phyloP scores from a whole-genome alignment of 352 stramenopile genomes.

The Phytophthora pisi region DNA sequence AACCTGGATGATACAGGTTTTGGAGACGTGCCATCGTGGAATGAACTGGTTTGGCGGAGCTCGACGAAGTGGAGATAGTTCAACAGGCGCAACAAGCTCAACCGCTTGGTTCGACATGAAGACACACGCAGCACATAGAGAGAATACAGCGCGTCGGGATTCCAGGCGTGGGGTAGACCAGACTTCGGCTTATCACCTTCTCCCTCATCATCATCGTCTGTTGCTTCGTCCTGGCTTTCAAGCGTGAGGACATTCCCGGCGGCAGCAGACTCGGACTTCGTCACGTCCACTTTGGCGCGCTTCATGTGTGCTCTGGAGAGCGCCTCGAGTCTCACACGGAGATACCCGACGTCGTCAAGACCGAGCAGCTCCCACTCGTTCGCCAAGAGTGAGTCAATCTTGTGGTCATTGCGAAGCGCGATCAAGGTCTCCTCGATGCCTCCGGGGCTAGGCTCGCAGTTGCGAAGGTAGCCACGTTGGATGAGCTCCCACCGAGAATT shows the following conservation, averaged over 20 bases:
- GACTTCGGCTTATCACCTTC: background rate
- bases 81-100: constrained; percentile 48
- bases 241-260: background rate
- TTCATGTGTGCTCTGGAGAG: constrained; percentile 45
- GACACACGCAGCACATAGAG: constrained; percentile 52
- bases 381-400: constrained; percentile 40
- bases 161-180: constrained; percentile 14
- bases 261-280: background rate
- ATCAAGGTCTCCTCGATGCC: constrained; percentile 9
- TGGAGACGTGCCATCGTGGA: background rate
- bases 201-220: background rate
- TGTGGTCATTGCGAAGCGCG: constrained; percentile 21
- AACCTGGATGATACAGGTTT: background rate
- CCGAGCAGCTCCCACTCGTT: constrained; percentile 51
- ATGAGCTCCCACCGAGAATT: constrained; percentile 38
- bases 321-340: constrained; percentile 39
- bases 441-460: constrained; percentile 12
- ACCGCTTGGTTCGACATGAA: constrained; percentile 42
- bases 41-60: constrained; percentile 6
- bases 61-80: constrained; percentile 59
- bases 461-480: constrained; percentile 26
- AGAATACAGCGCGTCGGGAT: constrained; percentile 37
- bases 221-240: background rate
- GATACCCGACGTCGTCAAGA: constrained; percentile 42
- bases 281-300: constrained; percentile 43